Conservation (phyloP, 2,329 filamentous ascomycete species). For the Beauveria scarabaeidicola region DNA sequence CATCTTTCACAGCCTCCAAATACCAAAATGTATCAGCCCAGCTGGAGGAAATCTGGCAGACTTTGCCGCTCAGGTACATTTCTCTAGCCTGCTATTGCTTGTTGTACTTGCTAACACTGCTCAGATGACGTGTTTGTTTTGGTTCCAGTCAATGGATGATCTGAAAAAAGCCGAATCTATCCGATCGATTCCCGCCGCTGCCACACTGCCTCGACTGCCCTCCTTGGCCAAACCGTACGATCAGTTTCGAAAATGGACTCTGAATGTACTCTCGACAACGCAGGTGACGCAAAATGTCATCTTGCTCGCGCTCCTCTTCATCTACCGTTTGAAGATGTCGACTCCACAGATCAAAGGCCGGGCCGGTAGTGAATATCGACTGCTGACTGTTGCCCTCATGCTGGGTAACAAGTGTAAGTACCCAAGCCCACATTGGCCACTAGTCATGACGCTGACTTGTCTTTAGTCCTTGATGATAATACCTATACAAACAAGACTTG, state of each 20-base stretch:
- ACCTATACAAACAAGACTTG: constrained; percentile 99
- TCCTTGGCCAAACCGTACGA: constrained; percentile 66
- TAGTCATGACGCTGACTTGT: constrained; percentile 19
- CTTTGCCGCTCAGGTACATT: constrained; percentile 68
- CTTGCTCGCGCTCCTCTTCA: constrained; percentile 79
- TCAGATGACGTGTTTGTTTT: constrained; percentile 92
- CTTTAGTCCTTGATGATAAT: constrained; percentile 82
- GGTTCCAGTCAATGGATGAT: constrained; percentile 86
- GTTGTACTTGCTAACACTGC: background rate
- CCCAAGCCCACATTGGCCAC: background rate
- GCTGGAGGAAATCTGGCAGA: constrained; percentile 70
- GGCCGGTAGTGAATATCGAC: constrained; percentile 82
- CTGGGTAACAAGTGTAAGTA: constrained; percentile 86
- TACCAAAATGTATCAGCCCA: constrained; percentile 67
- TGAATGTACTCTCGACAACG: constrained; percentile 81
- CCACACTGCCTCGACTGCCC: constrained; percentile 46
- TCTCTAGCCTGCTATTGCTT: background rate
- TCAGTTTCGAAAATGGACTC: constrained; percentile 89
- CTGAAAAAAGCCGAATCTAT: constrained; percentile 65
- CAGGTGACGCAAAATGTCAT: constrained; percentile 96
- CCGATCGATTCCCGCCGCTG: constrained; percentile 30
- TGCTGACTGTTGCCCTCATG: constrained; percentile 94
- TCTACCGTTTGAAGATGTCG: constrained; percentile 84
- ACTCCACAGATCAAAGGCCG: constrained; percentile 87
- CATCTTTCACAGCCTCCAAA: constrained; percentile 54